A percentile compares a stretch with the other conserved stretches of the same genome.
Evolutionary conservation across 352 stramenopile species (phyloP).

Genomic region (Phytophthora pisi): DNA sequence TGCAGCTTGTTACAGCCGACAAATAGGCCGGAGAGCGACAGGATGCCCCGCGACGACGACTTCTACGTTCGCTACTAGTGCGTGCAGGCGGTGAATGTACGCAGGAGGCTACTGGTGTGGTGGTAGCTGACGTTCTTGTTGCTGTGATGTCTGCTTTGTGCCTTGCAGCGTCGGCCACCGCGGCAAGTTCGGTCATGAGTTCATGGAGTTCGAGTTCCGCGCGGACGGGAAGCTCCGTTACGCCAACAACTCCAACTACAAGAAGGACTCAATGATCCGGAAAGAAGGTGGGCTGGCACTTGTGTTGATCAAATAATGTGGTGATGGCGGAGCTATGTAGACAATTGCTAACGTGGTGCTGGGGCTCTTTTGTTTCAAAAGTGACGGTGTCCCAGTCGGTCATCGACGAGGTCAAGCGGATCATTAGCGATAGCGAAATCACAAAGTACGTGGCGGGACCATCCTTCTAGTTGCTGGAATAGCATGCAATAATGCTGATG

Average conservation of each 20-base stretch:
- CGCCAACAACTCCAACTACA: constrained; percentile 99
- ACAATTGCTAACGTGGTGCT: not conserved
- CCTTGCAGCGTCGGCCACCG: constrained; percentile 91
- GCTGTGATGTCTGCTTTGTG: constrained; percentile 1
- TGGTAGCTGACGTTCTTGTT: not conserved
- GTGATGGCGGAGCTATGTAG: not conserved
- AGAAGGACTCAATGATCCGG: constrained; percentile 97
- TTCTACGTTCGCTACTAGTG: constrained; percentile 92
- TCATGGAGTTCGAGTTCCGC: constrained; percentile 98
- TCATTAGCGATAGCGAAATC: constrained; percentile 93
- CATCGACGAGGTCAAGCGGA: constrained; percentile 94
- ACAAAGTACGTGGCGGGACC: constrained; percentile 65
- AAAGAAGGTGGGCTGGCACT: constrained; percentile 88
- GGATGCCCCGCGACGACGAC: constrained; percentile 74
- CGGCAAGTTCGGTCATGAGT: constrained; percentile 97
- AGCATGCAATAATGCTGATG: constrained; percentile 1
- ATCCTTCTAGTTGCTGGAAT: not conserved
- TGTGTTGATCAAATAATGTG: not conserved
- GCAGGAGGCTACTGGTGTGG: not conserved
- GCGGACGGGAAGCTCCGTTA: constrained; percentile 94
- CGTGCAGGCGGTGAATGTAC: constrained; percentile 22
- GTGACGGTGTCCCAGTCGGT: constrained; percentile 92
- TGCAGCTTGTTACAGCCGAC: not conserved
- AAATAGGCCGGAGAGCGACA: constrained; percentile 12
- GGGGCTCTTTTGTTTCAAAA: constrained; percentile 25